Evolutionary conservation across 2,329 filamentous ascomycete genomes (phyloP), one percentile per base, ranked within the genome.

Genomic region (Aspergillus versicolor): DNA sequence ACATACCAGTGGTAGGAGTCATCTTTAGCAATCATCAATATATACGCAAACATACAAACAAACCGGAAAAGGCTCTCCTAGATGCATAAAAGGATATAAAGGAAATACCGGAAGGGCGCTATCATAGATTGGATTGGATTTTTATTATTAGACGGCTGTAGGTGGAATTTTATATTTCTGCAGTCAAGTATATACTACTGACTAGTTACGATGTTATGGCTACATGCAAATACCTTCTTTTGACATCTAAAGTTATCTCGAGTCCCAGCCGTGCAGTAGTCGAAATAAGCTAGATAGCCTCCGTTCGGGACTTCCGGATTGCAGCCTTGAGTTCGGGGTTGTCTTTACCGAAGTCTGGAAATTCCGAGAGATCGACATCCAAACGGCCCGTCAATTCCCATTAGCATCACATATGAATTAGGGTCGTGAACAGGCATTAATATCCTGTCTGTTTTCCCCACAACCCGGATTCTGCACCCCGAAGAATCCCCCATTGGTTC

Each of bases 1-100:
- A 56, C 51, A 46, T 51, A 51, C 45, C 42, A 47, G 51, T 22
- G 42, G n/a, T 47, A 47, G 51, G 21, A 38, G 13, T 15, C 51
- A 53, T 53, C 42, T 22, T 53, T 53, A 53, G 12, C 22, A 21
- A 44, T 38, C 42, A 53, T 53, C 51, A 47, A 53, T 53, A 53
- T 41, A 53, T 21, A 53, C 34, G 43, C 44, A 38, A 54, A 41
- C 17, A 30, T 46, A 45, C 30, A 43, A 17, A 24, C 32, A 43
- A 21, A 41, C 24, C 22, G 43, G 40, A n/a, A 19, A 8, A 13
- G 15, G 11, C 5, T 19, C 22, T 15, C 11, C 21, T 37, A 48
- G 5, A 24, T 41, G 37, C 40, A 49, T 7, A 38, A 49, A 37
- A n/a, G 5, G 34, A n/a, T 15, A 13, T 38, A 49, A 37, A 37